These are phyloP conservation scores for Epithele typhae DNA, from an alignment of 768 basidiomycete genomes.

Conservation along the genomic window DNA sequence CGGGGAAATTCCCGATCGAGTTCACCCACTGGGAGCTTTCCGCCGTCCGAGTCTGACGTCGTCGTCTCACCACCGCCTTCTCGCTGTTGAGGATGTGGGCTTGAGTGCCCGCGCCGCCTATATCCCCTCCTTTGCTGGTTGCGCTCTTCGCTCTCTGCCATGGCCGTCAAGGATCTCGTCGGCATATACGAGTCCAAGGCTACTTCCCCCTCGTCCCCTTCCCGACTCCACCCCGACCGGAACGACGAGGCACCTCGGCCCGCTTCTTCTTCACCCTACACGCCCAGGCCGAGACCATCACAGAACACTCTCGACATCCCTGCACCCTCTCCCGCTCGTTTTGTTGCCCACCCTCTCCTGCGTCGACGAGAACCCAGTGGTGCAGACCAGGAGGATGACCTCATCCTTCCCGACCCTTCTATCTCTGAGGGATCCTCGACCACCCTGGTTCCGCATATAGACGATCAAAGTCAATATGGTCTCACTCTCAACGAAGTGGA, in stretches of 20 bases:
- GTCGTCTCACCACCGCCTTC: neutral
- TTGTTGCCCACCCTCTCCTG: slow-evolving; percentile 18
- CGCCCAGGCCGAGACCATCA: neutral
- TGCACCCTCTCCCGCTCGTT: slow-evolving; percentile 3
- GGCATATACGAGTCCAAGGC: slow-evolving; percentile 20
- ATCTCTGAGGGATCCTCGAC: slow-evolving; percentile 3
- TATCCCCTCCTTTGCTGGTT: neutral
- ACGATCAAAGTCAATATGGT: no score
- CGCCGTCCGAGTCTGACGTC: no score
- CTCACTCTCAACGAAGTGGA: neutral
- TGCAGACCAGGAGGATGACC: slow-evolving; percentile 15
- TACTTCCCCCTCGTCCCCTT: neutral
- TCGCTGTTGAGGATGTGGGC: no score
- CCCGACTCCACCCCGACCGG: neutral
- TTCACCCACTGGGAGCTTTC: no score
- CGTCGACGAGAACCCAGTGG: slow-evolving; percentile 17
- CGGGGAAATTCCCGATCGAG: no score
- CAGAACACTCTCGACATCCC: neutral
- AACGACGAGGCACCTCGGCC: no score
- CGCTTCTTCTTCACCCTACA: neutral
- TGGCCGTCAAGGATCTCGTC: slow-evolving; percentile 30
- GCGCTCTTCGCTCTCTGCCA: slow-evolving; percentile 3
- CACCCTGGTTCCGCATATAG: neutral
- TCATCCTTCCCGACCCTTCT: slow-evolving; percentile 6
- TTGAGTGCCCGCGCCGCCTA: no score